Evolutionary conservation across 2,329 filamentous ascomycete genomes (phyloP), one percentile per base, ranked within the genome.

Genomic region (Bipolaris bicolor): DNA sequence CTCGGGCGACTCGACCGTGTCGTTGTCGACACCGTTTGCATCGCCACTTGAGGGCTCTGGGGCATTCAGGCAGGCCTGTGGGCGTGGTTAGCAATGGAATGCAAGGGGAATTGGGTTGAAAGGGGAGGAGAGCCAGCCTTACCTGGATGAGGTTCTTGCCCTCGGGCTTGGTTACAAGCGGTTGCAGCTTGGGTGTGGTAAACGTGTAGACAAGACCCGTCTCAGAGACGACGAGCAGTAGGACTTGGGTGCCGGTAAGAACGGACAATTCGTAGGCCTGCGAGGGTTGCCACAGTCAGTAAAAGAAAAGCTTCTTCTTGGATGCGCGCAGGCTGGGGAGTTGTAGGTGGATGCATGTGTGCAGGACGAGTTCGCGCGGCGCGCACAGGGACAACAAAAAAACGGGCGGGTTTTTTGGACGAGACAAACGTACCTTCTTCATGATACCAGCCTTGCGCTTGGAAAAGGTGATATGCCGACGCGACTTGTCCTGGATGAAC

Each of bases 371-470:
- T 16, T n/a, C 36, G 36, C 36, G 41, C 24, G 41, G 15, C n/a
- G 64, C 62, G 57, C 63, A 65, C 22, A 31, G 44, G 20, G 18
- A 26, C 22, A 24, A 26, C 22, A 41, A 31, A 15, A 40, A 24
- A 37, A 24, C 24, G 24, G 15, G 44, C 31, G 36, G 24, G 22
- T 24, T 24, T 26, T 24, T 24, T 31, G 29, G 29, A 45, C 11
- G 18, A 41, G 18, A 36, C n/a, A 16, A 26, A 84, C 88, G 69
- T 78, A 97, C 95, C 92, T 98, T 98, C 86, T 99, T 98, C 95
- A 99, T 98, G 80, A 99, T 98, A 71, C 95, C 95, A 55, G 95
- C 95, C 84, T 99, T 99, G 79, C 95, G 92, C 88, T 99, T 99
- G 70, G 94, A 98, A 80, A 99, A 98, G 73, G 95, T 98, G 78